Evolutionary conservation across 495 filamentous ascomycete genomes (phyloP).

Genomic region (Hypoxylon fuscum): DNA sequence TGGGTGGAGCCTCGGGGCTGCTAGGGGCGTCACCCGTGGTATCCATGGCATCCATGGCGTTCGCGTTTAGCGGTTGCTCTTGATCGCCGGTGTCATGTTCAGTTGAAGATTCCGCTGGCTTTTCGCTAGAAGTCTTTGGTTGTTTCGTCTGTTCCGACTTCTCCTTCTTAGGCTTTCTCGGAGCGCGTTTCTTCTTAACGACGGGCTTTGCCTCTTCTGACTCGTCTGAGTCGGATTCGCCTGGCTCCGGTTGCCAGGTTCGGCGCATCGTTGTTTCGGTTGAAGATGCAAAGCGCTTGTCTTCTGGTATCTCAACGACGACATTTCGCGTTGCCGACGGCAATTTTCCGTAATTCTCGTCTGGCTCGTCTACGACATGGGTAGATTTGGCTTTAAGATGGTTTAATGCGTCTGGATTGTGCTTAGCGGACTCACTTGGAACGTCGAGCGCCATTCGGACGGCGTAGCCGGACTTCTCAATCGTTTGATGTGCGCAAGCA

Average conservation of each 20-base stretch:
- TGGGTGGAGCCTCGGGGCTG: no score
- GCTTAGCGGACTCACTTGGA: constrained; percentile 34
- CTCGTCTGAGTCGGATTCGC: neutral
- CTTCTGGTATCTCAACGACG: neutral
- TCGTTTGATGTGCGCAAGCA: constrained; percentile 37
- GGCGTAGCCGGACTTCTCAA: constrained; percentile 33
- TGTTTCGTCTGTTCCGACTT: neutral
- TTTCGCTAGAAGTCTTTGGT: no score
- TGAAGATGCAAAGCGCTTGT: neutral
- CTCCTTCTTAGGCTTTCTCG: neutral
- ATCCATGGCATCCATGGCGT: no score
- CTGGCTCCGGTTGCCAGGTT: no score
- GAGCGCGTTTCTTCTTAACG: no score
- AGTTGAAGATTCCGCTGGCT: no score
- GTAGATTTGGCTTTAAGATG: neutral
- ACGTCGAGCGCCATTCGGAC: constrained; percentile 42
- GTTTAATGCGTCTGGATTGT: constrained; percentile 21
- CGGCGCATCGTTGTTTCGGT: no score
- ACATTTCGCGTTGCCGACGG: neutral
- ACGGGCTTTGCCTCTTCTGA: neutral
- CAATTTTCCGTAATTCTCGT: constrained; percentile 26
- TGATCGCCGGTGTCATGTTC: no score
- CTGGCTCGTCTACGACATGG: neutral
- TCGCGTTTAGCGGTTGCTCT: no score
- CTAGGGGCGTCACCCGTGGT: no score